phyloP scores from a whole-genome alignment of 2,329 filamentous ascomycete genomes.

The Furcasterigmium furcatum region DNA sequence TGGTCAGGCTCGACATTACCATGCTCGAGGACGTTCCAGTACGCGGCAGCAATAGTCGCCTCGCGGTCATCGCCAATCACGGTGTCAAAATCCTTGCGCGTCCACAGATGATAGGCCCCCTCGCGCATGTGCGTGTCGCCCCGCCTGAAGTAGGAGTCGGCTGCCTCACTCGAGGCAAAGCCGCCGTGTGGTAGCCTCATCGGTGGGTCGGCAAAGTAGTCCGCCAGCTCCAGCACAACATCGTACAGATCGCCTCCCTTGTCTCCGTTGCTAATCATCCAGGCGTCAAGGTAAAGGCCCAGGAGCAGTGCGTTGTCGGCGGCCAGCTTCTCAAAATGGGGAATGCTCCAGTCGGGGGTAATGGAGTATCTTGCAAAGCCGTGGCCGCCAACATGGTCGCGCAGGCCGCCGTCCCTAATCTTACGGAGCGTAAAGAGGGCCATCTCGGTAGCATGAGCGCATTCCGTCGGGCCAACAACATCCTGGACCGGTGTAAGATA shows the following conservation, averaged over 20 bases:
- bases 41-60: conserved; percentile 67
- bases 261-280: conserved; percentile 51
- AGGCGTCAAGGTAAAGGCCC: conserved; percentile 81
- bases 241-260: conserved; percentile 70
- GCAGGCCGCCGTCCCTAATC: conserved; percentile 57
- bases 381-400: conserved; percentile 50
- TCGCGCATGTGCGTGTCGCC: conserved; percentile 80
- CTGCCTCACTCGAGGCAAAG: conserved; percentile 86
- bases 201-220: conserved; percentile 75
- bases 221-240: conserved; percentile 75
- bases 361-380: conserved; percentile 76
- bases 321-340: conserved; percentile 96
- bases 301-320: conserved; percentile 89
- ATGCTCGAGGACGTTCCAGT: conserved; percentile 80
- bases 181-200: conserved; percentile 68
- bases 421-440: conserved; percentile 75
- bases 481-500: conserved; percentile 74
- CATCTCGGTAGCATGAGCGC: conserved; percentile 71
- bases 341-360: conserved; percentile 87
- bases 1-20: conserved; percentile 82
- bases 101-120: conserved; percentile 95
- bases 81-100: conserved; percentile 76
- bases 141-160: conserved; percentile 75
- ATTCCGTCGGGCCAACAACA: conserved; percentile 82
- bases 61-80: conserved; percentile 56